A percentile compares a stretch with the other conserved stretches of the same genome.
Evolutionary conservation across 2,329 filamentous ascomycete species (phyloP).

Genomic region (Grosmannia serpens): DNA sequence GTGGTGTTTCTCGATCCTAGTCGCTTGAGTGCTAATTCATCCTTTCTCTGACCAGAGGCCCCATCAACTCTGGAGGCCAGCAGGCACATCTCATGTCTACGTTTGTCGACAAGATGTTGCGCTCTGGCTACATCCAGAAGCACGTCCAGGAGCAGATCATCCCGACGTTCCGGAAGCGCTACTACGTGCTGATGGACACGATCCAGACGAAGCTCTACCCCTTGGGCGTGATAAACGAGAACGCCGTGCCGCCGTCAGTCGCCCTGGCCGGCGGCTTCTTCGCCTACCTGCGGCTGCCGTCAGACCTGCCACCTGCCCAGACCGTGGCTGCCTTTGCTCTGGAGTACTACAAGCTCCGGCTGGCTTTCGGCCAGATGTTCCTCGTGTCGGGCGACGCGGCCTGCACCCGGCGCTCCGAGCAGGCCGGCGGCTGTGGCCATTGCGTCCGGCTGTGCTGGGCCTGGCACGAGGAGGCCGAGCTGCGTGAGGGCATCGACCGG

Average conservation of each 20-base stretch:
- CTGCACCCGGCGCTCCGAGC: not conserved
- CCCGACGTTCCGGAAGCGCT: slow-evolving; percentile 1
- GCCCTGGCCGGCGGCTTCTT: slow-evolving; percentile 49
- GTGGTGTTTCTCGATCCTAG: too few relatives aligned
- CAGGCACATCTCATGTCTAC: slow-evolving; percentile 18
- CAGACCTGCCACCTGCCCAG: not conserved
- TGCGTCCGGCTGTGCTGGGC: not conserved
- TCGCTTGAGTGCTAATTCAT: too few relatives aligned
- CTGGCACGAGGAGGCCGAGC: not conserved
- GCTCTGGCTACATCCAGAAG: slow-evolving; percentile 36
- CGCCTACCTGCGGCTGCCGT: slow-evolving; percentile 25
- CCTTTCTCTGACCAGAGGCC: slow-evolving; percentile 7
- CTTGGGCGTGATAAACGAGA: slow-evolving; percentile 2
- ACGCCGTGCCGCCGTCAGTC: slow-evolving; percentile 1
- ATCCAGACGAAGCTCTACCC: slow-evolving; percentile 2
- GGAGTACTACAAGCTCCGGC: not conserved
- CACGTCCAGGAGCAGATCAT: slow-evolving; percentile 38
- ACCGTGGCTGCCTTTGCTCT: not conserved
- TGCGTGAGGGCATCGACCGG: not conserved
- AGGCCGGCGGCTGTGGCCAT: not conserved
- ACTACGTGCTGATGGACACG: slow-evolving; percentile 7
- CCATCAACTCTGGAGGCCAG: slow-evolving; percentile 18
- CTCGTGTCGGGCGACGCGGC: not conserved
- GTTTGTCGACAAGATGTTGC: slow-evolving; percentile 36
- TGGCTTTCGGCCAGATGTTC: not conserved